These are phyloP conservation scores for Naumovozyma dairenensis DNA, from an alignment of 805 yeast species.

Conservation along the genomic window DNA sequence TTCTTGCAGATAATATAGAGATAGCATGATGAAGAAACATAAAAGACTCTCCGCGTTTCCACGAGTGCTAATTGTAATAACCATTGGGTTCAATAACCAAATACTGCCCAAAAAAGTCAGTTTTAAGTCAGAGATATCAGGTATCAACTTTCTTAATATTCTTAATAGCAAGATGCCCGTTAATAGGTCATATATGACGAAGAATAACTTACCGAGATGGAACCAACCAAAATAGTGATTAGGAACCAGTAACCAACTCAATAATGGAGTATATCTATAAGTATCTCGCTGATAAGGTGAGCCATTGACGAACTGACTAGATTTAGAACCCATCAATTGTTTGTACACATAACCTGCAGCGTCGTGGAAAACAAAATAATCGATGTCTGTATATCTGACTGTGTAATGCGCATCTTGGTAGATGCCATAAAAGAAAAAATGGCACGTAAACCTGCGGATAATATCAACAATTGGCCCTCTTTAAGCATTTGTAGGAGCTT, in stretches of 20 bases:
- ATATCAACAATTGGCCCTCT: too few relatives aligned
- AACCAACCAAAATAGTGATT: conserved; percentile 40
- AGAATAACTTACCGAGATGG: conserved; percentile 71
- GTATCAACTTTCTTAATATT: conserved; percentile 20
- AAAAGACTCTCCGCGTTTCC: conserved; percentile 89
- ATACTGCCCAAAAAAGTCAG: conserved; percentile 38
- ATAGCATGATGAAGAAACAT: conserved; percentile 61
- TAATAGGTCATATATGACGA: conserved; percentile 65
- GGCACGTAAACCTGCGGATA: conserved; percentile 48
- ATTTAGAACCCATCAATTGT: conserved; percentile 19
- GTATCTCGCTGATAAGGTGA: conserved; percentile 85
- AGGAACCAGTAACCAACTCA: conserved; percentile 77
- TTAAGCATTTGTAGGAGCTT: too few relatives aligned
- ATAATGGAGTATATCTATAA: conserved; percentile 83
- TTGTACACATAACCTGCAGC: conserved; percentile 64
- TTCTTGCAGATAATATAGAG: conserved; percentile 39
- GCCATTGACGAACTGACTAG: neutral
- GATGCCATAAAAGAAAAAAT: conserved; percentile 66
- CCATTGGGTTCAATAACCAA: conserved; percentile 95
- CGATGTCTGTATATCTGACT: conserved; percentile 87
- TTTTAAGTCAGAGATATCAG: neutral
- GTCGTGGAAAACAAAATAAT: conserved; percentile 87
- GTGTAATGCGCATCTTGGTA: conserved; percentile 77
- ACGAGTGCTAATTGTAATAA: conserved; percentile 79
- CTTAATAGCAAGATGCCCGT: conserved; percentile 60